phyloP scores from a whole-genome alignment of 495 filamentous ascomycete genomes.

The Talaromyces liani region DNA sequence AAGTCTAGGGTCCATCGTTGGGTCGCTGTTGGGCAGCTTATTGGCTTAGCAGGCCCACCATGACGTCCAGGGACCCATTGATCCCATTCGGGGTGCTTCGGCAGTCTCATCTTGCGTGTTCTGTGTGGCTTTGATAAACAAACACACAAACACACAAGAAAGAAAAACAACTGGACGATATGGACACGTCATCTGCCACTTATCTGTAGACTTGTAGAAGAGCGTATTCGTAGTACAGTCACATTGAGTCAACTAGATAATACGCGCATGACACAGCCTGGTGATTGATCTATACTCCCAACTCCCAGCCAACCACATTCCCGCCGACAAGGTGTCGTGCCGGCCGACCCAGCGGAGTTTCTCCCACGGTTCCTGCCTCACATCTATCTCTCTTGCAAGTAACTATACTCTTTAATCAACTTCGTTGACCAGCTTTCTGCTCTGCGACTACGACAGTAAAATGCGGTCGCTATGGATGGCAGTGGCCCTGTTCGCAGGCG shows the following conservation, averaged over 20 bases:
- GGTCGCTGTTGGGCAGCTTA: background rate
- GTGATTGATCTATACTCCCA: background rate
- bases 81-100: background rate
- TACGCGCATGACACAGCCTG: background rate
- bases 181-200: background rate
- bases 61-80: background rate
- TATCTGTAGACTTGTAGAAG: background rate
- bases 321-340: background rate
- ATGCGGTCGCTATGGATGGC: slow-evolving; percentile 7
- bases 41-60: background rate
- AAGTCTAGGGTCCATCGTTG: background rate
- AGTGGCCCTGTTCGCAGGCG: background rate
- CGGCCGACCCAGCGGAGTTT: background rate
- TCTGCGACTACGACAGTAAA: background rate
- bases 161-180: background rate
- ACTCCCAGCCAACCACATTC: background rate
- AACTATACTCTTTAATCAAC: background rate
- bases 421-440: background rate
- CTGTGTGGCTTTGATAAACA: background rate
- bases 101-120: background rate
- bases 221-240: background rate
- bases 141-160: background rate
- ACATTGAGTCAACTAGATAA: background rate
- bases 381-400: background rate
- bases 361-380: background rate